Evolutionary conservation across 139 green algal genomes (phyloP).

Genomic region (Helicosporidium sp.): DNA sequence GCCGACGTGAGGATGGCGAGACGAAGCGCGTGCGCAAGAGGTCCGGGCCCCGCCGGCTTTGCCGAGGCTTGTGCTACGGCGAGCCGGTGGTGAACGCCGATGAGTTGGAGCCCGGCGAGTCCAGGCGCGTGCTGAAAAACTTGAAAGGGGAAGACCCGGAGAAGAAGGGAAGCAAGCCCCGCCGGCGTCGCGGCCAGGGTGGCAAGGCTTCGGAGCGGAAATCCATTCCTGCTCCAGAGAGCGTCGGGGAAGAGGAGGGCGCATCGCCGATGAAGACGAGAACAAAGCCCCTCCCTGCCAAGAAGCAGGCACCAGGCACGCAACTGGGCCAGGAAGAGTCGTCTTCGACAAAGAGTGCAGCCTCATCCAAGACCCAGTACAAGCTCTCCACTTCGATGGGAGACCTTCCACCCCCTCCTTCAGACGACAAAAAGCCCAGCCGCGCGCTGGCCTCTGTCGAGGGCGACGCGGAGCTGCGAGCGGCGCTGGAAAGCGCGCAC

Average conservation of each 20-base stretch:
- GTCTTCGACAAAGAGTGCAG: too few species aligned
- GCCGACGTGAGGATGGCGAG: slow-evolving; percentile 6
- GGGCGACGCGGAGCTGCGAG: neutral
- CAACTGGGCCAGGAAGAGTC: too few species aligned
- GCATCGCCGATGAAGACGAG: too few species aligned
- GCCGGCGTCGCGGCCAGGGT: too few species aligned
- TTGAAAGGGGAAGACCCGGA: too few species aligned
- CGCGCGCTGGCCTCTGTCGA: neutral
- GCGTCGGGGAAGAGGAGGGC: too few species aligned
- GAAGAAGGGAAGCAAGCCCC: too few species aligned
- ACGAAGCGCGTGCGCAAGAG: slow-evolving; percentile 11
- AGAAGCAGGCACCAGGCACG: too few species aligned
- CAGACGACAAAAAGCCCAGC: neutral
- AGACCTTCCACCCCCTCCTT: neutral
- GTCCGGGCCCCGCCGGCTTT: slow-evolving; percentile 21
- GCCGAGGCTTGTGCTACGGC: slow-evolving; percentile 9
- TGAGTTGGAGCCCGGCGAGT: neutral
- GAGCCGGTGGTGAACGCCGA: neutral
- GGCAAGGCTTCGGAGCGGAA: too few species aligned
- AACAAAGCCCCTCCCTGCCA: too few species aligned
- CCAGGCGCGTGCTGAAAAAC: slow-evolving; percentile 20
- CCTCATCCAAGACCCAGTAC: slow-evolving; percentile 2
- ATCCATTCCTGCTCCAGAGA: too few species aligned
- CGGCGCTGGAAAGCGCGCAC: slow-evolving; percentile 15
- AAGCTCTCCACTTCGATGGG: slow-evolving; percentile 19